Base-by-base conservation (phyloP, 345 rosid species). In the Populus alba region DNA sequence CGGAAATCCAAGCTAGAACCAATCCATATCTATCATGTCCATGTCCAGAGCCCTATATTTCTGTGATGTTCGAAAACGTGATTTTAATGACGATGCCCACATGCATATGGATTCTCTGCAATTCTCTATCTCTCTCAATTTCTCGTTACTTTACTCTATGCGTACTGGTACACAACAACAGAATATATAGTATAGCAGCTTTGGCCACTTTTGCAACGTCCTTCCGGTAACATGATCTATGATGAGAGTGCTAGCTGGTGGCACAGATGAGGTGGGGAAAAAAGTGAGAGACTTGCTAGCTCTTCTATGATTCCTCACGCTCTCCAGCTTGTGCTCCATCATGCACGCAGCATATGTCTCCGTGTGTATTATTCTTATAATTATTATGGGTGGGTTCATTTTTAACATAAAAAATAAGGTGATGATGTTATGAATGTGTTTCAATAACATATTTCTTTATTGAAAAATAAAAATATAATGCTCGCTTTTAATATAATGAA, bases 1-100 rank as follows among this genome's bases (percentile, higher is more conserved):
- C 86, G 83, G 82, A 85, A 81, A 75, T 75, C 81, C 87, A 87
- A 72, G 86, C 57, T 68, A 75, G 66, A 77, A 79, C 86, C 70
- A 25, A 73, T 11, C 35, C 31, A 20, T 7, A 43, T 43, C 20
- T 6, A 11, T 5, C 41, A 15, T 69, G 13, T n/a, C 9, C 8
- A 22, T 18, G 59, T 43, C 57, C n/a, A 23, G 23, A 51, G 8
- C 9, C 33, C 13, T 70, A 15, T 22, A 12, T 6, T 47, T 47
- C 51, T 47, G 17, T 47, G 51, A 15, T 15, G 17, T 3, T 47
- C 51, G 13, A 25, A 43, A 70, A 43, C 35, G 71, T 53, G 62
- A 65, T 65, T 71, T 75, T 51, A 33, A 62, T 9, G 38, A 49
- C 55, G 69, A 76, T 61, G 70, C 25, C 72, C 77, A 81, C 87